Conservation (phyloP, 495 filamentous ascomycete species). For the Tuber magnatum region DNA sequence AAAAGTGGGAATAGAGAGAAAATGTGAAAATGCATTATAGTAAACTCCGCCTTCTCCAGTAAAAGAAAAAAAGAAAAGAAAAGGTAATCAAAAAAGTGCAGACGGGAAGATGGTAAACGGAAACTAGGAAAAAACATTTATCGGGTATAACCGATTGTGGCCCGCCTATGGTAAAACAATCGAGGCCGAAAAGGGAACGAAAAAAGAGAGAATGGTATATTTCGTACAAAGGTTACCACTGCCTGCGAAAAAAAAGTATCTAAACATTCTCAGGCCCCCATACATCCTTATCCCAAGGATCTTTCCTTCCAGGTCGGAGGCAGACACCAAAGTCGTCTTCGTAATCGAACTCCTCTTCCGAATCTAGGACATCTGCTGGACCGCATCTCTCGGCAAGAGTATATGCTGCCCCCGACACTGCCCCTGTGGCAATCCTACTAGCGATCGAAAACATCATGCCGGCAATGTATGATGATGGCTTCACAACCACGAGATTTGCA, state of each 20-base stretch:
- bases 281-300: slow-evolving; percentile 25
- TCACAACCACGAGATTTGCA: slow-evolving; percentile 36
- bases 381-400: slow-evolving; percentile 25
- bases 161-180: slow-evolving; percentile 2
- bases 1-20: not conserved
- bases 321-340: slow-evolving; percentile 30
- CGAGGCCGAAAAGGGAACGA: not conserved
- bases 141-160: slow-evolving; percentile 8
- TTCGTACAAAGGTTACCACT: slow-evolving; percentile 1
- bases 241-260: slow-evolving; percentile 12
- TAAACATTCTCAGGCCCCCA: slow-evolving; percentile 27
- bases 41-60: slow-evolving; percentile 13
- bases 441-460: slow-evolving; percentile 38
- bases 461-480: slow-evolving; percentile 37
- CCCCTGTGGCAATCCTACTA: slow-evolving; percentile 31
- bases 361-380: slow-evolving; percentile 13
- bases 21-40: not conserved
- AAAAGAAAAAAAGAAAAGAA: slow-evolving; percentile 11
- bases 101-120: not conserved
- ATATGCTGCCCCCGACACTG: slow-evolving; percentile 29
- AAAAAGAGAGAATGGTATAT: slow-evolving; percentile 3
- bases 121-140: slow-evolving; percentile 5
- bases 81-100: not conserved
- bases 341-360: slow-evolving; percentile 27
- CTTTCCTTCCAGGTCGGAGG: slow-evolving; percentile 15